A percentile compares a stretch with the other conserved stretches of the same genome.
Conservation (phyloP, 495 filamentous ascomycete species). For the Daldinia concentrica region DNA sequence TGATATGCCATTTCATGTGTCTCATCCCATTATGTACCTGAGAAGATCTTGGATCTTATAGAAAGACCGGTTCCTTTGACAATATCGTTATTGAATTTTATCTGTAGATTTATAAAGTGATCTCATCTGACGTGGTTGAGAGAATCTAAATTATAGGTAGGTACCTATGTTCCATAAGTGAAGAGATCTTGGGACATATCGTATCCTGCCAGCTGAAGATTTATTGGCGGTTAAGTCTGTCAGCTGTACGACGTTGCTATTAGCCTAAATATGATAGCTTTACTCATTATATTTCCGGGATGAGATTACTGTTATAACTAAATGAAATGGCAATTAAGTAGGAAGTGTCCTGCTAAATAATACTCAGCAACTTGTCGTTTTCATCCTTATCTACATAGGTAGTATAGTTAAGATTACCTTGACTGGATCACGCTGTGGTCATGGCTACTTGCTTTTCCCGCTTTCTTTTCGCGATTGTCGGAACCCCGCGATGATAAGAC, state of each 20-base stretch:
- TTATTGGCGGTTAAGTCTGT: background rate
- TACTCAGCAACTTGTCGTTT: background rate
- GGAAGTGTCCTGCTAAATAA: background rate
- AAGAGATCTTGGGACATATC: background rate
- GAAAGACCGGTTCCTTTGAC: background rate
- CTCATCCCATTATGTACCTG: background rate
- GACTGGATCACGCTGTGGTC: too few species aligned
- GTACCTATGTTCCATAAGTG: background rate
- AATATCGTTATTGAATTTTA: background rate
- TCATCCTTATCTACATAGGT: too few species aligned
- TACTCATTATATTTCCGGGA: background rate
- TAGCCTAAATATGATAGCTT: background rate
- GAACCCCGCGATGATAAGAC: background rate
- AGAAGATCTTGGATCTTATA: too few species aligned
- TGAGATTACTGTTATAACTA: background rate
- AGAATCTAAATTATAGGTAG: background rate
- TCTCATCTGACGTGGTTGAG: background rate
- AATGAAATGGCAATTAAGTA: background rate
- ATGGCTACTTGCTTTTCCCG: background rate
- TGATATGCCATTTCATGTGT: conserved; percentile 14
- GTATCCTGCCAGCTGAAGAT: background rate
- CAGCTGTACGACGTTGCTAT: background rate
- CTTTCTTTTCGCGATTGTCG: background rate
- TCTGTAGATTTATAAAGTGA: background rate
- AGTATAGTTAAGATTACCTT: too few species aligned